Evolutionary conservation across 2,329 filamentous ascomycete genomes (phyloP).

Genomic region (Apiospora pterosperma): DNA sequence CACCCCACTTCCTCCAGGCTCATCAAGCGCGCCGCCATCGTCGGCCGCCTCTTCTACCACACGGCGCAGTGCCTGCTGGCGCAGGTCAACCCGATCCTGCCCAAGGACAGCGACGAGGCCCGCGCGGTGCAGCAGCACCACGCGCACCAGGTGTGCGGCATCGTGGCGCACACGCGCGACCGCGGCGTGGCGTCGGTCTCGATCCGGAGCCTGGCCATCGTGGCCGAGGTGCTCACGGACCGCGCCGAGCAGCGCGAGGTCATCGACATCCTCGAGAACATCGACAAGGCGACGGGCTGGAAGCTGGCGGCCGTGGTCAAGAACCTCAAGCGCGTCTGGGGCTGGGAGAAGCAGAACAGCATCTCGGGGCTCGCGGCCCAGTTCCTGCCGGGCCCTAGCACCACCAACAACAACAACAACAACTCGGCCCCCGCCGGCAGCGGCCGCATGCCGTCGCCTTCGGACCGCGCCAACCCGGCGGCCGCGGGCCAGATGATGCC

Average conservation of each 20-base stretch:
- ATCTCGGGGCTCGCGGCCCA: slow-evolving; percentile 20
- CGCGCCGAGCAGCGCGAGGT: slow-evolving; percentile 77
- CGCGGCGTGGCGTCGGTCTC: slow-evolving; percentile 75
- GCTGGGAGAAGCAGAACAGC: slow-evolving; percentile 53
- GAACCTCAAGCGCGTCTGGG: slow-evolving; percentile 75
- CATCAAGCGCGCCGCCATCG: slow-evolving; percentile 75
- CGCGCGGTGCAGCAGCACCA: slow-evolving; percentile 67
- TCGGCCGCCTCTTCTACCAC: slow-evolving; percentile 85
- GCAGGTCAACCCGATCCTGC: slow-evolving; percentile 71
- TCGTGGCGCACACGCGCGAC: slow-evolving; percentile 81
- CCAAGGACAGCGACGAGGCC: slow-evolving; percentile 62
- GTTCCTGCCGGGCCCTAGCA: slow-evolving; percentile 16
- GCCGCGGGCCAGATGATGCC: slow-evolving; percentile 19
- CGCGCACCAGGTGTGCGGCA: slow-evolving; percentile 83
- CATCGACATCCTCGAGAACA: slow-evolving; percentile 70
- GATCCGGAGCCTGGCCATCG: slow-evolving; percentile 74
- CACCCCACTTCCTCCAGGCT: slow-evolving; percentile 49
- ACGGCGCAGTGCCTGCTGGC: slow-evolving; percentile 78
- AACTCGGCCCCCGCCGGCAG: slow-evolving; percentile 18
- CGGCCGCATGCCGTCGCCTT: not conserved
- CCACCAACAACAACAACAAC: slow-evolving; percentile 20
- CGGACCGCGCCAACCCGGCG: slow-evolving; percentile 1
- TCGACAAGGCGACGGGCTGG: slow-evolving; percentile 77
- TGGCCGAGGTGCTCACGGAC: slow-evolving; percentile 67
- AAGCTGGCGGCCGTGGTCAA: slow-evolving; percentile 67